Conservation (phyloP, 768 basidiomycete species). For the Galerina marginata region DNA sequence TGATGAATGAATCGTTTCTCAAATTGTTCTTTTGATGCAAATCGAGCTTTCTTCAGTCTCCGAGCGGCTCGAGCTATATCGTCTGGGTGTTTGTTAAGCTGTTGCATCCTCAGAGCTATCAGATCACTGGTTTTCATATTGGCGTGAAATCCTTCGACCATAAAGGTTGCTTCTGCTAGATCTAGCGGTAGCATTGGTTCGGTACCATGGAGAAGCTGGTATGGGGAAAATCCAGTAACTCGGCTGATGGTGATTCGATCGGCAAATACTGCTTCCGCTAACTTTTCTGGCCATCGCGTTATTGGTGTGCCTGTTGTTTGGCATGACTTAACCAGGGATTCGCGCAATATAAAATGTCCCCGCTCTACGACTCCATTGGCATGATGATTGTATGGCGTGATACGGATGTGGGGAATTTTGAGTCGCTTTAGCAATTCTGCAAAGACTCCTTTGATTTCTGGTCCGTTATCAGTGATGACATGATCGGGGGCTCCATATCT, state of each 20-base stretch:
- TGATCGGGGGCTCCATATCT: not conserved
- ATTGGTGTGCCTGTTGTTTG: too few relatives aligned
- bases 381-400: slow-evolving; percentile 44
- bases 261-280: slow-evolving; percentile 32
- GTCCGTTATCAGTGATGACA: slow-evolving; percentile 1
- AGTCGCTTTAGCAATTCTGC: slow-evolving; percentile 16
- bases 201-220: slow-evolving; percentile 32
- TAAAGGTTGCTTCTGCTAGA: slow-evolving; percentile 14
- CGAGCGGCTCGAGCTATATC: not conserved
- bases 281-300: slow-evolving; percentile 24
- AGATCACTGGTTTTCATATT: slow-evolving; percentile 14
- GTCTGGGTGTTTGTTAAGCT: not conserved
- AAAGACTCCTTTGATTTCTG: slow-evolving; percentile 21
- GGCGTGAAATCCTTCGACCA: not conserved
- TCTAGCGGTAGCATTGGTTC: slow-evolving; percentile 29
- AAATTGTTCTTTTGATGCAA: not conserved
- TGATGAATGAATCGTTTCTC: not conserved
- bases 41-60: not conserved
- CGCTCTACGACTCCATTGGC: slow-evolving; percentile 41
- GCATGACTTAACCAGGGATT: slow-evolving; percentile 33
- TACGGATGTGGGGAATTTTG: slow-evolving; percentile 39
- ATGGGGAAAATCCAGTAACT: slow-evolving; percentile 35
- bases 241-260: slow-evolving; percentile 30
- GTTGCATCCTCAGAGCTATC: slow-evolving; percentile 4
- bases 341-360: slow-evolving; percentile 26